Base-by-base conservation (phyloP, 2,329 filamentous ascomycete genomes). In the Neurospora sp. region DNA sequence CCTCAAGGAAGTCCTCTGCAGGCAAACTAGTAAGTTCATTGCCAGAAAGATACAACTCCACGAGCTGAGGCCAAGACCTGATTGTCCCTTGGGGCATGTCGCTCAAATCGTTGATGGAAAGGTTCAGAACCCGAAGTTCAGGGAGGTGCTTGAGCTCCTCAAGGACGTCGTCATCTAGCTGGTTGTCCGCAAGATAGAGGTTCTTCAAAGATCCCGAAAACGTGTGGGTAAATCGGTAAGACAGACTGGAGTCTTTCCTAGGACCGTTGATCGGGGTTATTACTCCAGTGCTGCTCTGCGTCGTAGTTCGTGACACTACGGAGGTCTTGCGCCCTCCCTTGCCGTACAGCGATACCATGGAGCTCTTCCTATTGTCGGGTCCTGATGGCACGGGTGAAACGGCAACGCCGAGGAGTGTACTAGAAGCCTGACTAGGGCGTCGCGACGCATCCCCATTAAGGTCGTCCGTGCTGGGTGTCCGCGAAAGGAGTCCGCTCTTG, bases 41-140 rank as follows among this genome's bases (percentile, higher is more conserved):
- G 38, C 96, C 95, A 2, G 96, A 98, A 3, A 99, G 84, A 76
- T 98, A 98, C 15, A 99, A 84, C 80, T 99, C 96, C 0, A 92
- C 90, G 17, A 99, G 86, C 76, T 96, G 90, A 42, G 92, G 91
- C 93, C 96, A 97, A 78, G 91, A 91, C 79, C 91, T 91, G 76
- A 99, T 90, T 1, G 93, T 92, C 70, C 94, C 87, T 72, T 93
- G 90, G 2, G 96, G 96, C 80, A 99, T 91, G 75, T 99, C 96
- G 71, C 92, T 94, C 66, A 99, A 87, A 73, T 94, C 91, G 75
- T 99, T 99, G 82, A 97, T 98, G 0, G 95, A 97, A 39, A 99
- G 81, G 75, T 99, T 99, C 71, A 99, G 86, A 33, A 97, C 87
- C 28, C 95, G 90, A 68, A 99, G 82, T 79, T 98, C 96, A 2